Base-by-base conservation (phyloP, 306 rosid genomes). In the Sesbania bispinosa region DNA sequence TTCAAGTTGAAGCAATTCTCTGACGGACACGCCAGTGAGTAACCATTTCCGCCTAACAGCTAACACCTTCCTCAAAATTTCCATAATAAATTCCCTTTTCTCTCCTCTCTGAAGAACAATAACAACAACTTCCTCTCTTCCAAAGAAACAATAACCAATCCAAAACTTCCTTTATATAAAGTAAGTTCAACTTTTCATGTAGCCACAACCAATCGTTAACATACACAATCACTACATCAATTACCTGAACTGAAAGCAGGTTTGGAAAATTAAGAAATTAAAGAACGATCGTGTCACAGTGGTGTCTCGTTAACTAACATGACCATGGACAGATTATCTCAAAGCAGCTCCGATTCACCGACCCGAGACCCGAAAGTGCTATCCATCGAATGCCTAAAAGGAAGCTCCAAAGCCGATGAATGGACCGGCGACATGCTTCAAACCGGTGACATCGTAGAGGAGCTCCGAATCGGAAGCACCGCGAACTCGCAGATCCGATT, bases 361-460 rank as follows among this genome's bases (percentile, higher is more conserved):
- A 77, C 83, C 4, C 51, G 81, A 59, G 88, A 79, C 65, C 20
- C 63, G 2, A 85, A 71, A 39, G 92, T 90, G 0, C 54, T 93
- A 9, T 90, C 98, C 23, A 86, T 93, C 42, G 98, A 93, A 53
- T 93, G 97, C 67, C 76, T 88, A 30, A 87, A 74, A 52, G 97
- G 89, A 16, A 84, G 82, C 74, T 89, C 90, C 1, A 88, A 84
- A 21, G 88, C 92, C 35, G 96, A 90, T 9, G 92, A 93, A 47
- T 90, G 96, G 97, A 85, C 92, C 45, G 85, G 65, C 10, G 97
- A 88, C 73, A 84, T 90, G 90, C 92, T 93, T 4, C 97, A 87
- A 60, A 88, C 97, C 10, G 97, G 96, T 1, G 98, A 87, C 69
- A 90, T 93, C 29, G 97, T 93, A 0, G 92, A 93, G 76, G 97